Evolutionary conservation across 83 land plant species (phyloP).

Genomic region (Picea abies): DNA sequence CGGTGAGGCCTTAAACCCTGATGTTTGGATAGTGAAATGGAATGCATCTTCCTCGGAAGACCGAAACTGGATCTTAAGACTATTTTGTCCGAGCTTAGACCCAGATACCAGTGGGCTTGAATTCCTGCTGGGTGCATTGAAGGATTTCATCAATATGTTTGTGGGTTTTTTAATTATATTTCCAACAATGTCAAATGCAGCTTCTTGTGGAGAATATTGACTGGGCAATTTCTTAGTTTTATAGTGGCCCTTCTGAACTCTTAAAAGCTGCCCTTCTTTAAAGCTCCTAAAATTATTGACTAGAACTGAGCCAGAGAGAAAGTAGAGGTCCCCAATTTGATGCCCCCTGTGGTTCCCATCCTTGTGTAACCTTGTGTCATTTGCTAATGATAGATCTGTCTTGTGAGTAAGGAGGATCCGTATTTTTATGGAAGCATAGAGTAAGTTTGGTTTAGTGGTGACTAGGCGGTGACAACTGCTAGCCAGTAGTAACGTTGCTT

Average conservation of each 20-base stretch:
- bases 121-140: too few relatives aligned
- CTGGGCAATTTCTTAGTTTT: background rate
- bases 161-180: too few relatives aligned
- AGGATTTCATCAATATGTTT: too few relatives aligned
- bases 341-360: background rate
- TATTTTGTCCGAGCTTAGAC: too few relatives aligned
- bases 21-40: too few relatives aligned
- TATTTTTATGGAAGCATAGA: background rate
- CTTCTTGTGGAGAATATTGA: background rate
- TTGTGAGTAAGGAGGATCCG: background rate
- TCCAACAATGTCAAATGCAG: background rate
- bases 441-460: background rate
- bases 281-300: slow-evolving; percentile 2
- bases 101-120: too few relatives aligned
- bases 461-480: background rate
- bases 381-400: background rate
- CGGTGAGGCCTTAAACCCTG: too few relatives aligned
- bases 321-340: background rate
- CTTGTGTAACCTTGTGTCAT: background rate
- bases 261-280: background rate
- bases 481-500: too few relatives aligned
- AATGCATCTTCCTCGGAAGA: too few relatives aligned
- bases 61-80: too few relatives aligned
- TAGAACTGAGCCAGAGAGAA: background rate
- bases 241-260: background rate